Conservation (phyloP, 768 basidiomycete species). For the Agaricus bisporus region DNA sequence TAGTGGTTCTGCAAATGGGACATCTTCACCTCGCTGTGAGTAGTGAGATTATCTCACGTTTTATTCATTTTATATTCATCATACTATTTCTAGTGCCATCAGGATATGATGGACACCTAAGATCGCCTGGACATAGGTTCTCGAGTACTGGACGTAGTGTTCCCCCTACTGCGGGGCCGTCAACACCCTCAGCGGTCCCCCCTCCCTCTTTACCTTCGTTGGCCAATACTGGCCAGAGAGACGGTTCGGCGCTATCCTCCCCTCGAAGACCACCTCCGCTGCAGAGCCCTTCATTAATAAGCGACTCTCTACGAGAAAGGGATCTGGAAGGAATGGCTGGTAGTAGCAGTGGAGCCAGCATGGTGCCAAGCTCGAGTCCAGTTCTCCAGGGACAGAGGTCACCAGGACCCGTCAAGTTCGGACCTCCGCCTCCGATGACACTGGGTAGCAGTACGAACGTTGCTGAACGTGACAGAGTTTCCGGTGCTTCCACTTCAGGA, state of each 20-base stretch:
- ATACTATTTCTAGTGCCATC: conserved; percentile 12
- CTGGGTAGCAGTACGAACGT: conserved; percentile 10
- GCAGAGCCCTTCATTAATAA: conserved; percentile 8
- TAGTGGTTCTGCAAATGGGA: conserved; percentile 16
- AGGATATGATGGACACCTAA: conserved; percentile 23
- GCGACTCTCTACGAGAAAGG: not conserved
- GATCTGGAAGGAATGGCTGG: not conserved
- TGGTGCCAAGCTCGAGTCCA: not conserved
- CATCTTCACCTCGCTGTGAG: conserved; percentile 27
- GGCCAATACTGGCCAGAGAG: conserved; percentile 12
- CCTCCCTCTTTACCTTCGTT: conserved; percentile 22
- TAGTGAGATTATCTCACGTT: not conserved
- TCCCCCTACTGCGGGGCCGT: conserved; percentile 18
- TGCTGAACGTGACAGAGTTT: not conserved
- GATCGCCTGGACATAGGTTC: conserved; percentile 40
- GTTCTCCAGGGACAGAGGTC: conserved; percentile 1
- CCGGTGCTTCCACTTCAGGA: not conserved
- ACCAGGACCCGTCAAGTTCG: conserved; percentile 7
- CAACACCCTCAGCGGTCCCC: conserved; percentile 9
- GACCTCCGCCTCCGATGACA: conserved; percentile 20
- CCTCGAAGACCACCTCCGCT: conserved; percentile 27
- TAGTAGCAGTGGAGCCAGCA: not conserved
- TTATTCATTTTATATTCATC: not conserved
- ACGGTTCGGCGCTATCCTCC: conserved; percentile 23
- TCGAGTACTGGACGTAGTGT: conserved; percentile 17